A percentile compares a stretch with the other conserved stretches of the same genome.
Conservation (phyloP, 371 early-diverging fungal genomes). For the Vittaforma corneae region DNA sequence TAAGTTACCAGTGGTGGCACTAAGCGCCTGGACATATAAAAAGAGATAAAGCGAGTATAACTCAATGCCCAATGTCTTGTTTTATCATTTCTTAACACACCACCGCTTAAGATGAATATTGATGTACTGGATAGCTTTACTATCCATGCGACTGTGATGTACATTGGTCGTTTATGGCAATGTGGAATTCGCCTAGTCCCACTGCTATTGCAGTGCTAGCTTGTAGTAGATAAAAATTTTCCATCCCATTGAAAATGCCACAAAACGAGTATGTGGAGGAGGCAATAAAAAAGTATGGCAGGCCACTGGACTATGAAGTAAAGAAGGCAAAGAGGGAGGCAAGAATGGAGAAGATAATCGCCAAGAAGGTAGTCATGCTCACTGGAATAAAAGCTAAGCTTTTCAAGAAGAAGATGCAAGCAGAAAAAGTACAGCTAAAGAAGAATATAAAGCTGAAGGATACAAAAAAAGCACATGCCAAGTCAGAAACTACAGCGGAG, state of each 20-base stretch:
- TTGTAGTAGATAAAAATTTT: slow-evolving; percentile 13
- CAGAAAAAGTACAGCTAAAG: slow-evolving; percentile 99
- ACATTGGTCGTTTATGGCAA: no score
- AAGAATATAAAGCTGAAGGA: slow-evolving; percentile 74
- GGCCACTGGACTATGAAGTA: slow-evolving; percentile 84
- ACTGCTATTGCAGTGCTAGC: no score
- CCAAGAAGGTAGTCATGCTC: slow-evolving; percentile 84
- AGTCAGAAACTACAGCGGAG: slow-evolving; percentile 69
- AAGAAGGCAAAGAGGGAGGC: slow-evolving; percentile 86
- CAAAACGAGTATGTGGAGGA: slow-evolving; percentile 99
- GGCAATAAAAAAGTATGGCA: slow-evolving; percentile 89
- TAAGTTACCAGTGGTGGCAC: slow-evolving; percentile 30
- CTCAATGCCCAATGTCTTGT: no score
- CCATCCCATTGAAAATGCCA: slow-evolving; percentile 62
- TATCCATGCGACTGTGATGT: no score
- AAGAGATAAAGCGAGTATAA: no score
- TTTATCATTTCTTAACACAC: no score
- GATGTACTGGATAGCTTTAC: no score
- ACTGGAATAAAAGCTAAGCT: slow-evolving; percentile 94
- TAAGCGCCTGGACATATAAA: slow-evolving; percentile 56
- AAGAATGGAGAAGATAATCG: slow-evolving; percentile 73
- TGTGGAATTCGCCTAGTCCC: no score
- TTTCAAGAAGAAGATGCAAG: slow-evolving; percentile 89
- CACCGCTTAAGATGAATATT: no score
- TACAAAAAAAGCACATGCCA: slow-evolving; percentile 83